phyloP scores from a whole-genome alignment of 345 rosid species.

The Ceriops decandra region DNA sequence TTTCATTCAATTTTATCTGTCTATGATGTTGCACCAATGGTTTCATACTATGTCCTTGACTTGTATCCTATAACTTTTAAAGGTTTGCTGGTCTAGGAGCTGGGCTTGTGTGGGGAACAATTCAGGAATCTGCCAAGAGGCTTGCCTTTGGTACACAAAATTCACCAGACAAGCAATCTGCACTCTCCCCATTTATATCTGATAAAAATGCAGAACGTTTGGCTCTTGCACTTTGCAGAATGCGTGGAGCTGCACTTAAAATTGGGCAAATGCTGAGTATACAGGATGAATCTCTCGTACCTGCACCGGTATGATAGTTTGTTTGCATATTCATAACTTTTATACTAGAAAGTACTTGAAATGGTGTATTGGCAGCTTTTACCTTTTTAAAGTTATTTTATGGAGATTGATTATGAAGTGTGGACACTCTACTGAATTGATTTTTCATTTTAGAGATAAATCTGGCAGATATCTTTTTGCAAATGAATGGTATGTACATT shows the following conservation, averaged over 20 bases:
- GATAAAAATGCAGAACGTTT: conserved; percentile 90
- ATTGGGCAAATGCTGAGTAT: conserved; percentile 97
- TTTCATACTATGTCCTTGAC: conserved; percentile 14
- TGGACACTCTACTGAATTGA: not conserved
- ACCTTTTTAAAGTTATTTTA: not conserved
- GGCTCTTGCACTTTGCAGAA: conserved; percentile 84
- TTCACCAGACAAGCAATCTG: conserved; percentile 55
- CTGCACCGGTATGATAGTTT: conserved; percentile 69
- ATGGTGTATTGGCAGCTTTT: too few species aligned
- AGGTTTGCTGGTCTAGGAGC: conserved; percentile 99
- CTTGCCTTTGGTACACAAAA: conserved; percentile 60
- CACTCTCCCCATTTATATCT: conserved; percentile 65
- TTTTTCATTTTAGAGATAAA: too few species aligned
- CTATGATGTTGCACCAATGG: too few species aligned
- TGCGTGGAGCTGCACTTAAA: conserved; percentile 99
- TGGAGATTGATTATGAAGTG: not conserved
- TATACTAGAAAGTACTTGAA: not conserved
- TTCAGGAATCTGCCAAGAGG: conserved; percentile 88
- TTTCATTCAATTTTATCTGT: too few species aligned
- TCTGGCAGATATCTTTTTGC: too few species aligned
- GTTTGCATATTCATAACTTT: not conserved
- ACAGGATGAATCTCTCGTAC: conserved; percentile 95
- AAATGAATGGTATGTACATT: too few species aligned
- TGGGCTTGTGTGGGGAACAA: conserved; percentile 93
- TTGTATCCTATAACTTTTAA: conserved; percentile 33